Percentiles rank a stretch among this genome's conserved stretches.
Evolutionary conservation across 768 basidiomycete genomes (phyloP).

Genomic region (Dioszegia crocea): DNA sequence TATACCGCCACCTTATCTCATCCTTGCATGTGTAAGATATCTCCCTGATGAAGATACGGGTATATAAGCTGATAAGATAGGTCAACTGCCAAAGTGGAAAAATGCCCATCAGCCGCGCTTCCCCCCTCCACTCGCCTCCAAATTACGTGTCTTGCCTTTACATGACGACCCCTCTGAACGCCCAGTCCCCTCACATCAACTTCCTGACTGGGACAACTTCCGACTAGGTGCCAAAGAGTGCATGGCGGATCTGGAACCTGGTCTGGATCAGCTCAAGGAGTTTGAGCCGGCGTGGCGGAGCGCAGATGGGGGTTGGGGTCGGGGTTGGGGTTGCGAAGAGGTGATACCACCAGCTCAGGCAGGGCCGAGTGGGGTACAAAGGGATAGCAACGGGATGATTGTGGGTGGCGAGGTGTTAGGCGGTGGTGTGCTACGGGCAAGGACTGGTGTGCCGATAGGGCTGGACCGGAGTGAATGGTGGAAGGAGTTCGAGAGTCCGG

Average conservation of each 20-base stretch:
- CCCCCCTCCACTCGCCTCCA: slow-evolving; percentile 4
- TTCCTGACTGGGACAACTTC: slow-evolving; percentile 9
- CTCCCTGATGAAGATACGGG: too few relatives aligned
- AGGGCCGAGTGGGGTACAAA: not conserved
- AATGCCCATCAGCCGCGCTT: slow-evolving; percentile 3
- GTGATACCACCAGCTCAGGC: not conserved
- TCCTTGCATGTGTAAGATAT: slow-evolving; percentile 29
- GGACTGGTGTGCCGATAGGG: too few relatives aligned
- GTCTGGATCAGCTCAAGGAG: slow-evolving; percentile 20
- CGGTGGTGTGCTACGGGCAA: not conserved
- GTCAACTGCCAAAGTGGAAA: slow-evolving; percentile 5
- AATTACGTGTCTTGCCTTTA: slow-evolving; percentile 11
- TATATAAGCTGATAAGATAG: slow-evolving; percentile 4
- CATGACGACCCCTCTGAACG: slow-evolving; percentile 3
- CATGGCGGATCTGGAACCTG: slow-evolving; percentile 20
- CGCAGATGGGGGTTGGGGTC: slow-evolving; percentile 11
- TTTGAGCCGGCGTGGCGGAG: slow-evolving; percentile 18
- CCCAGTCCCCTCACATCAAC: slow-evolving; percentile 1
- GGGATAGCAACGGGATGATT: not conserved
- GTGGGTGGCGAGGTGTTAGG: not conserved
- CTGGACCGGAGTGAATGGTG: too few relatives aligned
- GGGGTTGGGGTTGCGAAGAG: not conserved
- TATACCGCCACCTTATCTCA: slow-evolving; percentile 24
- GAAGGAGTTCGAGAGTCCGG: too few relatives aligned
- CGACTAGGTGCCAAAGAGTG: not conserved